Conservation (phyloP, 2,329 filamentous ascomycete species). For the Alternaria atra region DNA sequence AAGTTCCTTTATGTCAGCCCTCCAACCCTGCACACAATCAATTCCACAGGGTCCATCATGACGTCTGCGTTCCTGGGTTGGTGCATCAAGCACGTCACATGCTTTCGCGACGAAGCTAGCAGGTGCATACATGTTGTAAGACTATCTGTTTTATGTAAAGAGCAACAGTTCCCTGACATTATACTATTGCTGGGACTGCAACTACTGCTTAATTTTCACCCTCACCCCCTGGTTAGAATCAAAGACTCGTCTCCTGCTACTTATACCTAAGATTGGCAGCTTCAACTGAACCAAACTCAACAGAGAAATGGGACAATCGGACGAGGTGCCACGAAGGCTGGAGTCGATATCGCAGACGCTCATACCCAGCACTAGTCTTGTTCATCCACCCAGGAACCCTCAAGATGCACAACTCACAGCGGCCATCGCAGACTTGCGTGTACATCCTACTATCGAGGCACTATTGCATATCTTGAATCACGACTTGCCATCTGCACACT, state of each 20-base stretch:
- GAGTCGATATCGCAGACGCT: constrained; percentile 18
- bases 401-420: constrained; percentile 24
- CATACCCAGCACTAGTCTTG: constrained; percentile 22
- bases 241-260: not conserved
- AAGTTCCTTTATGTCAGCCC: not conserved
- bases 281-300: not conserved
- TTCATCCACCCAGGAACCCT: constrained; percentile 23
- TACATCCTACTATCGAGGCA: constrained; percentile 61
- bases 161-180: not conserved
- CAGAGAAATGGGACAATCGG: not conserved
- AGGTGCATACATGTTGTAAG: not conserved
- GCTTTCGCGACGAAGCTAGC: constrained; percentile 4
- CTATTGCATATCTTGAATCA: constrained; percentile 62
- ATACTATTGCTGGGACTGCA: not conserved
- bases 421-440: constrained; percentile 38
- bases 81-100: constrained; percentile 15
- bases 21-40: not conserved
- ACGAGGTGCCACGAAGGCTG: constrained; percentile 13
- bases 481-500: constrained; percentile 62
- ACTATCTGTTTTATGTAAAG: not conserved
- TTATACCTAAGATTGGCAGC: not conserved
- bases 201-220: not conserved
- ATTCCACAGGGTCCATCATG: constrained; percentile 30
- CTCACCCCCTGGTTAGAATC: not conserved
- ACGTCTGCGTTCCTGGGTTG: constrained; percentile 25